Conservation (phyloP, 1,284 basidiomycete species). For the Marasmius sp. region DNA sequence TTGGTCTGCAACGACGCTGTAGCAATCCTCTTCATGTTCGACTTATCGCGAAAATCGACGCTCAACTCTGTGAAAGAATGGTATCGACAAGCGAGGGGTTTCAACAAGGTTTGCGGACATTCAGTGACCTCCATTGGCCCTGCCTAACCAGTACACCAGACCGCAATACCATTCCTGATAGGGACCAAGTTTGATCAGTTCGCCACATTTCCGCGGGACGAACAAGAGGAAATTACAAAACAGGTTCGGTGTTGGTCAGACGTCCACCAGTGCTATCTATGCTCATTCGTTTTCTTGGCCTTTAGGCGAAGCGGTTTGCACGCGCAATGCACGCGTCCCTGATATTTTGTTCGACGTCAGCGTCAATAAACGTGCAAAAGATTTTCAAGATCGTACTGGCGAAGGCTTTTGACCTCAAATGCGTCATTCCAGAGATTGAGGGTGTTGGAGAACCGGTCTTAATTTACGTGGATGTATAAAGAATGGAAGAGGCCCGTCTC, state of each 20-base stretch:
- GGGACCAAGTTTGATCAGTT: constrained; percentile 99
- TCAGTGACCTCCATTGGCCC: not conserved
- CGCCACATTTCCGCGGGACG: constrained; percentile 91
- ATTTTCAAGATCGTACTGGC: constrained; percentile 97
- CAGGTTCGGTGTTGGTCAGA: constrained; percentile 53
- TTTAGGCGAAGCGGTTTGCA: constrained; percentile 89
- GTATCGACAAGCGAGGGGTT: constrained; percentile 97
- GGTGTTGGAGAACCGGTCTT: constrained; percentile 91
- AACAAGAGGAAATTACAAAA: constrained; percentile 98
- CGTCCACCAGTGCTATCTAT: constrained; percentile 8
- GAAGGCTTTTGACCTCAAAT: constrained; percentile 90
- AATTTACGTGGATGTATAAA: constrained; percentile 86
- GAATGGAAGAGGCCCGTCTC: constrained; percentile 5
- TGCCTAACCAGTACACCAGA: constrained; percentile 45
- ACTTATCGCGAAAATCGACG: constrained; percentile 94
- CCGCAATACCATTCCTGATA: constrained; percentile 93
- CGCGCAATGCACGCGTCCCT: constrained; percentile 98
- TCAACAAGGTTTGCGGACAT: constrained; percentile 80
- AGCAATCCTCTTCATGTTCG: constrained; percentile 99
- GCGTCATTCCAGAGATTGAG: constrained; percentile 95
- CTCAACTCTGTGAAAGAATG: constrained; percentile 98
- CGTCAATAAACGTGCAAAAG: constrained; percentile 99
- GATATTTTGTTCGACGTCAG: constrained; percentile 97
- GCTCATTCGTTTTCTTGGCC: constrained; percentile 12
- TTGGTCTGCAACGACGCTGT: constrained; percentile 98